Base-by-base conservation (phyloP, 257 asterid genomes). In the Anisodus tanguticus region DNA sequence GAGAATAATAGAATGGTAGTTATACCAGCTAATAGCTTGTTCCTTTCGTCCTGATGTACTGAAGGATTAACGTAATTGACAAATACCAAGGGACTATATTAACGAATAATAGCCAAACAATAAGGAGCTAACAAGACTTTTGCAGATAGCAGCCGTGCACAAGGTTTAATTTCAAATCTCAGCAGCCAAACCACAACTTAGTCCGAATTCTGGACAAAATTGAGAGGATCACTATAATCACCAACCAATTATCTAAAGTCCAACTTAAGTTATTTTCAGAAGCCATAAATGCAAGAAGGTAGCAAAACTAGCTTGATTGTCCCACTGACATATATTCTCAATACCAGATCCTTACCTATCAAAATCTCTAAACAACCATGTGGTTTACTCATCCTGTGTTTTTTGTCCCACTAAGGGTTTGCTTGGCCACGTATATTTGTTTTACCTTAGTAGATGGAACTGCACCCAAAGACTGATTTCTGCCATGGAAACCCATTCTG, bases 401-500 rank as follows among this genome's bases (percentile, higher is more conserved):
- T 31, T 92, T 72, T 85, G 89, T 88, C 57, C 88, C 94, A 64
- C 83, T 87, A 16, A 89, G 53, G 81, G 91, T 84, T 85, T 95
- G 98, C 88, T 94, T 96, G 47, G 97, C 97, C 69, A 96, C 99
- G 64, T 96, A 94, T 84, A 96, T 91, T 87, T 94, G 99, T 85
- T 93, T 94, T 88, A 94, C 85, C 91, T 92, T 96, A 9, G 92
- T 60, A 69, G 92, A 62, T 22, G 92, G 88, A 74, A 89, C 95
- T 57, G 81, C 88, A 62, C 93, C 90, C 45, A 84, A 77, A 35
- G 94, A 86, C 64, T 92, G 97, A 85, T 87, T 91, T 91, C 98
- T 89, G 81, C 97, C 97, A 72, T 91, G 97, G 90, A 88, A 91
- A 62, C 92, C 93, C 90, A 84, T 88, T 91, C 97, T 90, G 64